Percentiles rank a stretch among this genome's conserved stretches.
These are phyloP conservation scores for Tylopilus balloui DNA, from an alignment of 768 basidiomycete species.

Conservation along the genomic window DNA sequence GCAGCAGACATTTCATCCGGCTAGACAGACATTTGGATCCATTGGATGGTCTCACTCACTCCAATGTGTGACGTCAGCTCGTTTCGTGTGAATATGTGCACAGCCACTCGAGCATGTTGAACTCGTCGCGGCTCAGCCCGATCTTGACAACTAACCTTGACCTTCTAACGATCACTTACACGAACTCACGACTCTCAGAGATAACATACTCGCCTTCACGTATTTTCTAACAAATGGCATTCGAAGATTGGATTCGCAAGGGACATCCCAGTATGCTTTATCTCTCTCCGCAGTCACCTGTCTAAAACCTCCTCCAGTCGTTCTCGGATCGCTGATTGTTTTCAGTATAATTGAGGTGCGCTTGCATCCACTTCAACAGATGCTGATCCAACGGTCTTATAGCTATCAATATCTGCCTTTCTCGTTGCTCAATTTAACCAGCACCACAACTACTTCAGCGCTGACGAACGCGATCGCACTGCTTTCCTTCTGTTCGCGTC, in stretches of 20 bases:
- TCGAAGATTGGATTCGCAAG: constrained; percentile 41
- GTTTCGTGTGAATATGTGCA: constrained; percentile 13
- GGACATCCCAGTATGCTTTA: constrained; percentile 51
- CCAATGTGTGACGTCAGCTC: constrained; percentile 22
- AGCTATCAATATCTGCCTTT: constrained; percentile 74
- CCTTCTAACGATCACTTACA: constrained; percentile 20
- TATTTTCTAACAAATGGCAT: constrained; percentile 29
- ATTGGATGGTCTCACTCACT: not conserved
- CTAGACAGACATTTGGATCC: not conserved
- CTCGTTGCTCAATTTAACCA: constrained; percentile 58
- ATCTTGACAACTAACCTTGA: not conserved
- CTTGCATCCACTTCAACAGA: not conserved
- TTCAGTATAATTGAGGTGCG: constrained; percentile 64
- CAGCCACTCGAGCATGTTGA: constrained; percentile 26
- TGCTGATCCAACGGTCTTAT: not conserved
- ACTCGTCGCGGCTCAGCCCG: constrained; percentile 12
- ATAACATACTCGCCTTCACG: constrained; percentile 11
- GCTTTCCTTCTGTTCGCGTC: constrained; percentile 68
- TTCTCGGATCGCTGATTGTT: constrained; percentile 45
- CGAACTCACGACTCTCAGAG: constrained; percentile 26
- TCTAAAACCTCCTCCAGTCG: constrained; percentile 41
- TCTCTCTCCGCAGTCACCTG: not conserved
- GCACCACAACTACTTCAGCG: constrained; percentile 47
- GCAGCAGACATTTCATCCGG: not conserved
- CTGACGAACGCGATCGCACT: constrained; percentile 54